Evolutionary conservation across 129 eudicot genomes (phyloP).

Genomic region (Pseudognaphalium luteoalbum): DNA sequence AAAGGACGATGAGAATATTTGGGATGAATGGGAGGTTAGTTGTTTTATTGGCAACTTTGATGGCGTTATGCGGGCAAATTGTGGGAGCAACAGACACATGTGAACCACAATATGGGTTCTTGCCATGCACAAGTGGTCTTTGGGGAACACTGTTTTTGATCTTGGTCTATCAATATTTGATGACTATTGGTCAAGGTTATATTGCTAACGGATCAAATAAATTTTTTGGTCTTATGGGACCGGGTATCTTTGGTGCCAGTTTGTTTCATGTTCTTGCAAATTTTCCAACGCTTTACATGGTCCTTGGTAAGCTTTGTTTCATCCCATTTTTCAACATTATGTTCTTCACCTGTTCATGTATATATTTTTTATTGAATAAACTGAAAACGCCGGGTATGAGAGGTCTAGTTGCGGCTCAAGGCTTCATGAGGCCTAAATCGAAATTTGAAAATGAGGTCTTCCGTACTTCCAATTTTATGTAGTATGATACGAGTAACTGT

Average conservation of each 20-base stretch:
- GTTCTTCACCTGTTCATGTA: too few relatives aligned
- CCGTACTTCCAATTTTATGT: too few relatives aligned
- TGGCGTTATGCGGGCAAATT: constrained; percentile 14
- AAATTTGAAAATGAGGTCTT: too few relatives aligned
- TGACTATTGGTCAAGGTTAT: constrained; percentile 52
- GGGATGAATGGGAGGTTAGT: neutral
- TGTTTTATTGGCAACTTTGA: constrained; percentile 8
- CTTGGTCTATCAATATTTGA: constrained; percentile 53
- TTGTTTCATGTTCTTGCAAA: constrained; percentile 61
- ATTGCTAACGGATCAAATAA: constrained; percentile 53
- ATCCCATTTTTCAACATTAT: neutral
- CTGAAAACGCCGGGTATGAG: too few relatives aligned
- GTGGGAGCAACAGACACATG: constrained; percentile 45
- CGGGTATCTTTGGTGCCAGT: constrained; percentile 62
- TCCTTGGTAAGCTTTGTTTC: constrained; percentile 45
- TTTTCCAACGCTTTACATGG: constrained; percentile 47
- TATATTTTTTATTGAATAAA: too few relatives aligned
- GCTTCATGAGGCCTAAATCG: too few relatives aligned
- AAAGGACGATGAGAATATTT: neutral
- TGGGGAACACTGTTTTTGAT: constrained; percentile 61
- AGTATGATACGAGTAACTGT: too few relatives aligned
- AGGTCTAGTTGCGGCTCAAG: too few relatives aligned
- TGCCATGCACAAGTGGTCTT: constrained; percentile 61
- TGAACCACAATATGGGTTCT: constrained; percentile 60
- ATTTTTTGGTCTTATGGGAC: constrained; percentile 54